Conservation (phyloP, 2,329 filamentous ascomycete genomes). For the Biscogniauxia marginata region DNA sequence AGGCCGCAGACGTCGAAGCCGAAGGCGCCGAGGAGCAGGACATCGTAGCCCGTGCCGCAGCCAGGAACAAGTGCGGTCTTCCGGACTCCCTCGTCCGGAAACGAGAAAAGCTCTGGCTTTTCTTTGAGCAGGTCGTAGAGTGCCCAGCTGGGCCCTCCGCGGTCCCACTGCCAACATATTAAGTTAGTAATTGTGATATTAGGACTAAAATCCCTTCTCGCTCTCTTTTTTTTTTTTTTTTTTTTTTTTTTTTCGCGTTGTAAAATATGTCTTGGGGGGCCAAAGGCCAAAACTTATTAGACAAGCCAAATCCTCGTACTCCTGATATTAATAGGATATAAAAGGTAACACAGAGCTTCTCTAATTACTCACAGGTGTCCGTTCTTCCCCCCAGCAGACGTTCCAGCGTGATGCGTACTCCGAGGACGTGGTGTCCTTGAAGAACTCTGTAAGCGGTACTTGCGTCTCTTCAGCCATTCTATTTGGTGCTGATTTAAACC, state of each 20-base stretch:
- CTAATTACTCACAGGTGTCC: too few species aligned
- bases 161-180: too few species aligned
- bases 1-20: slow-evolving; percentile 78
- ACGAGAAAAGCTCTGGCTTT: slow-evolving; percentile 42
- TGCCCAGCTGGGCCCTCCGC: slow-evolving; percentile 50
- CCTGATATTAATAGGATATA: too few species aligned
- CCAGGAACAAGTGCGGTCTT: slow-evolving; percentile 73
- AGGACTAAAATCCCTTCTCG: too few species aligned
- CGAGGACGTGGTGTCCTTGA: slow-evolving; percentile 33
- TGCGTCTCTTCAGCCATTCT: not conserved
- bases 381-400: slow-evolving; percentile 44
- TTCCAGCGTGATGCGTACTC: slow-evolving; percentile 45
- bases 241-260: too few species aligned
- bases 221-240: too few species aligned
- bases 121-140: slow-evolving; percentile 52
- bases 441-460: slow-evolving; percentile 29
- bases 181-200: too few species aligned
- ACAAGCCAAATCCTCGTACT: too few species aligned
- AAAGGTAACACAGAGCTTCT: too few species aligned
- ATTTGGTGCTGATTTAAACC: not conserved
- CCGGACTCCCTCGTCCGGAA: slow-evolving; percentile 15
- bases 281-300: too few species aligned
- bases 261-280: too few species aligned
- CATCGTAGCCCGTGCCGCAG: slow-evolving; percentile 81
- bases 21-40: slow-evolving; percentile 68